Conservation (phyloP, 192 early-diverging fungal species). For the Diversispora eburnea region DNA sequence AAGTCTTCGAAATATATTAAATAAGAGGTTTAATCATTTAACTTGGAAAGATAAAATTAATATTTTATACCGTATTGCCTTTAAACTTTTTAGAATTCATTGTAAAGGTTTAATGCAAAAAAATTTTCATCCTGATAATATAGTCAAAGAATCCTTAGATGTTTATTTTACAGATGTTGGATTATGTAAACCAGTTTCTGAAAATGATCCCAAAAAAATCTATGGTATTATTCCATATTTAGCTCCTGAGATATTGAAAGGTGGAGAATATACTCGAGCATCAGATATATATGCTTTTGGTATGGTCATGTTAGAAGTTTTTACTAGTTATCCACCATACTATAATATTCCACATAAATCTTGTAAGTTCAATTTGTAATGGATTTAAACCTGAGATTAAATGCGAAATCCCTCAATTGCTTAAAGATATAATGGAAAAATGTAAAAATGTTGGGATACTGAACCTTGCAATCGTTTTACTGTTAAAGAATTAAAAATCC, state of each 20-base stretch:
- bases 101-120: not conserved
- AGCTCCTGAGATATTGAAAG: not conserved
- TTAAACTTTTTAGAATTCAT: not conserved
- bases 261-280: not conserved
- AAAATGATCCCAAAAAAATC: not conserved
- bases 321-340: not conserved
- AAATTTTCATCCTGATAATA: slow-evolving; percentile 6
- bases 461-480: too few relatives aligned
- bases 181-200: not conserved
- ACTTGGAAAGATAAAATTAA: not conserved
- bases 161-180: slow-evolving; percentile 2
- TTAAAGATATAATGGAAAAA: not conserved
- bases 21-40: not conserved
- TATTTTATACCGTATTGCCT: not conserved
- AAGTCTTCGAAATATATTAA: not conserved
- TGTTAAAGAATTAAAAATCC: too few relatives aligned
- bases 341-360: not conserved
- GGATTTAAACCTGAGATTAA: not conserved
- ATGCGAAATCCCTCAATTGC: not conserved
- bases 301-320: not conserved
- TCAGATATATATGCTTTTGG: slow-evolving; percentile 3
- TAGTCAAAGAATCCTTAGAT: not conserved
- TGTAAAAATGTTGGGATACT: not conserved
- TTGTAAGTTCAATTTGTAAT: not conserved
- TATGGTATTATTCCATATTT: not conserved